phyloP scores from a whole-genome alignment of 2,329 filamentous ascomycete genomes.

The Fusarium sp. region DNA sequence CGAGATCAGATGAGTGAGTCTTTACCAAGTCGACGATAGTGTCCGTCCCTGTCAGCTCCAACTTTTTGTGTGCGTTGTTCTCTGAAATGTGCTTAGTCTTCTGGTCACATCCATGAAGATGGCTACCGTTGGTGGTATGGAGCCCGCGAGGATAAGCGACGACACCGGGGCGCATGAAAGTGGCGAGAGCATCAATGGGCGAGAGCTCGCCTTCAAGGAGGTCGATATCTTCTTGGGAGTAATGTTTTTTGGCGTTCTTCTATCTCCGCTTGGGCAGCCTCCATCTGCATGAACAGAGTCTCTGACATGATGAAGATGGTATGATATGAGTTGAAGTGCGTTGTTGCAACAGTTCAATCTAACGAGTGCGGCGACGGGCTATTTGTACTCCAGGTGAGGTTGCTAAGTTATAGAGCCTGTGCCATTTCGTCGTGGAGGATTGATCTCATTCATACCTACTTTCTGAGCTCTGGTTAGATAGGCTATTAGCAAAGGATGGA shows the following conservation, averaged over 20 bases:
- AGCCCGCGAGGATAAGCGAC: not conserved
- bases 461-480: not conserved
- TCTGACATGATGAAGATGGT: not conserved
- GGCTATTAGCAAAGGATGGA: not conserved
- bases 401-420: not conserved
- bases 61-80: too few species aligned
- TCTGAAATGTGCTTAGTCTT: not conserved
- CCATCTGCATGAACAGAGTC: not conserved
- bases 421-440: not conserved
- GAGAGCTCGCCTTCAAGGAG: not conserved
- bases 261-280: not conserved
- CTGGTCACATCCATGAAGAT: not conserved
- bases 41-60: not conserved
- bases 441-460: not conserved
- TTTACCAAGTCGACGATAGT: not conserved
- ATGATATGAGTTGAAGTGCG: not conserved
- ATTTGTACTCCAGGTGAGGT: not conserved
- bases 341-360: not conserved
- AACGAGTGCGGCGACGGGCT: too few species aligned
- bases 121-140: too few species aligned
- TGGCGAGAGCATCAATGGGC: not conserved
- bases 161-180: not conserved
- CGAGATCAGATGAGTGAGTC: not conserved
- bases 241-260: not conserved
- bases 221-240: not conserved